These are phyloP conservation scores for Solanum bulbocastanum DNA, from an alignment of 257 asterid genomes.

Conservation along the genomic window DNA sequence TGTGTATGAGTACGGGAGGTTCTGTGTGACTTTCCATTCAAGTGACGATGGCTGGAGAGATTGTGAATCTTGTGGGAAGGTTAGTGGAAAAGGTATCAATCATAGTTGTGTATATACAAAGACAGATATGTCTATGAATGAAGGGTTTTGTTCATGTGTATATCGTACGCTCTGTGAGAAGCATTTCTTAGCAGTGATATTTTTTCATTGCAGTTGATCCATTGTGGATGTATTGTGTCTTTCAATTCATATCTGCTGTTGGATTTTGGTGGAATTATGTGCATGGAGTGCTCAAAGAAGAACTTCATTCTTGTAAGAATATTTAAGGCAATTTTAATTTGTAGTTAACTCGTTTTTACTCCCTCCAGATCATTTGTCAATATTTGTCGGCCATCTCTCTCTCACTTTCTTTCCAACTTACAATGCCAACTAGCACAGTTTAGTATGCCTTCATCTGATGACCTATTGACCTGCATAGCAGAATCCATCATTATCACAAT, in stretches of 20 bases:
- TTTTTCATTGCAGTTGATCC: slow-evolving; percentile 43
- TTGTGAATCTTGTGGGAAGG: slow-evolving; percentile 78
- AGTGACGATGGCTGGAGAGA: slow-evolving; percentile 77
- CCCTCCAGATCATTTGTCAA: not conserved
- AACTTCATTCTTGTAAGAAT: slow-evolving; percentile 52
- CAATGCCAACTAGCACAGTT: not conserved
- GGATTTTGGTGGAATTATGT: slow-evolving; percentile 75
- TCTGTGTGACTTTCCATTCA: slow-evolving; percentile 72
- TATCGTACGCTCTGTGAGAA: not conserved
- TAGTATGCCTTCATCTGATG: not conserved
- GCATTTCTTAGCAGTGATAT: not conserved
- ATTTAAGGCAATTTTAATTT: not conserved
- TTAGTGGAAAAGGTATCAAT: slow-evolving; percentile 15
- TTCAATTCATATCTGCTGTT: slow-evolving; percentile 51
- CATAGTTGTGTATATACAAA: not conserved
- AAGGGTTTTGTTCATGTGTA: not conserved
- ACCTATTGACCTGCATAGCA: not conserved
- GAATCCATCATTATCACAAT: not conserved
- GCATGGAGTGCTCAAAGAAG: slow-evolving; percentile 71
- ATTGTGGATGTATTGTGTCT: slow-evolving; percentile 81
- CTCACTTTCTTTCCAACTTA: not conserved
- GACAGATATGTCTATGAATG: not conserved
- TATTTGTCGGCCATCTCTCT: not conserved
- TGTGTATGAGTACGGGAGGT: slow-evolving; percentile 47
- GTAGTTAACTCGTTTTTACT: not conserved